phyloP scores from a whole-genome alignment of 179 eudicot genomes.

The Patellifolia procumbens region DNA sequence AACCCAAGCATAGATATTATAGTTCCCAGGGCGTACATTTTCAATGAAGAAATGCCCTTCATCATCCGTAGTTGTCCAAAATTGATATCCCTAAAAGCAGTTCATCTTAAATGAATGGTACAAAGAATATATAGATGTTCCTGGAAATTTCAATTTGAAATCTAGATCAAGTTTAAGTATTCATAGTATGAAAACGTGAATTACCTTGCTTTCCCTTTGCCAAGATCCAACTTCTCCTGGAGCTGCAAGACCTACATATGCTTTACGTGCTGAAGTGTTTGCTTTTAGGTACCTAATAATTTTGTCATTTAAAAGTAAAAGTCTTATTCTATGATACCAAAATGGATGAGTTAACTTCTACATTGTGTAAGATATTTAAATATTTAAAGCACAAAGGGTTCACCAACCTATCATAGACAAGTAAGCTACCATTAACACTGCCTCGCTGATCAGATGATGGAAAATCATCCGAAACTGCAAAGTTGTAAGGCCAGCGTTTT shows the following conservation, averaged over 20 bases:
- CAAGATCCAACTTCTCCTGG: slow-evolving; percentile 93
- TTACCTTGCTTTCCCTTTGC: slow-evolving; percentile 97
- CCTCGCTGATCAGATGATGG: slow-evolving; percentile 61
- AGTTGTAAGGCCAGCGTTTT: slow-evolving; percentile 74
- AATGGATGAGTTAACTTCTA: neutral
- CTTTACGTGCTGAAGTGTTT: slow-evolving; percentile 47
- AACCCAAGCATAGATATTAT: slow-evolving; percentile 74
- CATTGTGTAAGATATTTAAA: neutral
- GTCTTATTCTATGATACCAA: neutral
- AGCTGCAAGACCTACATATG: slow-evolving; percentile 77
- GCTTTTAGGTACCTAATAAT: slow-evolving; percentile 25
- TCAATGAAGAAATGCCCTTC: slow-evolving; percentile 61
- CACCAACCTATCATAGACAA: slow-evolving; percentile 65
- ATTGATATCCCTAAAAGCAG: slow-evolving; percentile 72
- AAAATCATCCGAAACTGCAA: slow-evolving; percentile 71
- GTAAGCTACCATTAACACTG: slow-evolving; percentile 57
- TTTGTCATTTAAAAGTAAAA: neutral
- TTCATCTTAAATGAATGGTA: neutral
- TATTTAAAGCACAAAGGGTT: neutral
- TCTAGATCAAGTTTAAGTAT: neutral
- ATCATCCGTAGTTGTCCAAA: slow-evolving; percentile 74
- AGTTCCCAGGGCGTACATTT: slow-evolving; percentile 58
- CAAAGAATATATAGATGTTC: neutral
- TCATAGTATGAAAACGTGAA: neutral
- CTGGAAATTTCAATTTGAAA: neutral